Base-by-base conservation (phyloP, 2,329 filamentous ascomycete species). In the Cladophialophora bantiana region DNA sequence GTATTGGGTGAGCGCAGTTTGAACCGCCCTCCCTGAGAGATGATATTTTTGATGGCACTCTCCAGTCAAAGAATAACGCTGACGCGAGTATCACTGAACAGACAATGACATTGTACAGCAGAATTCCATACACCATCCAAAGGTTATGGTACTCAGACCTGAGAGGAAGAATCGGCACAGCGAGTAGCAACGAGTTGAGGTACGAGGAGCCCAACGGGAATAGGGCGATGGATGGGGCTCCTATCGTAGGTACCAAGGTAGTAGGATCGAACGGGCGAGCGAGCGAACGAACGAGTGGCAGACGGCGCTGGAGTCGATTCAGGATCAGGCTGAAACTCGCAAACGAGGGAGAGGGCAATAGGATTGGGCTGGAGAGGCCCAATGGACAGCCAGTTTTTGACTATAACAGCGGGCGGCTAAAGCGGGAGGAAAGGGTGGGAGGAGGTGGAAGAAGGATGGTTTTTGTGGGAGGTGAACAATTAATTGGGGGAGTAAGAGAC, bases 241-340 rank as follows among this genome's bases (percentile, higher is more conserved):
- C 40, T 18, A 26, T 3, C 26, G 26, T n/a, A 45, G 40, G 40
- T 45, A 18, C 40, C 18, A 26, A 26, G 26, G 15, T 7, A 20
- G 45, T 9, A n/a, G 40, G 40, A 42, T 26, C 45, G 45, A 10
- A 26, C 26, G 45, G 45, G 13, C 18, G 42, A 26, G 18, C 42
- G 42, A 48, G 45, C 45, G 18, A 50, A 20, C 45, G 45, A 20
- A 50, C 45, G 45, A 50, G 45, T 26, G 7, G 20, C n/a, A 50
- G 45, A 50, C 18, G 3, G 18, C 18, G 26, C 9, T 50, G 45
- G 45, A 26, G 45, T 50, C 45, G 45, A 50, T 36, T 45, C 31
- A 36, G 57, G 20, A 61, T 61, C 59, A 61, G 59, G 59, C 59
- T 61, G 59, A 61, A 61, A 61, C 59, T 45, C 26, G 45, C 34